Percentiles rank a stretch among this genome's conserved stretches.
phyloP scores from a whole-genome alignment of 225 moss, liverwort and hornwort species.

The Bryum argenteum region DNA sequence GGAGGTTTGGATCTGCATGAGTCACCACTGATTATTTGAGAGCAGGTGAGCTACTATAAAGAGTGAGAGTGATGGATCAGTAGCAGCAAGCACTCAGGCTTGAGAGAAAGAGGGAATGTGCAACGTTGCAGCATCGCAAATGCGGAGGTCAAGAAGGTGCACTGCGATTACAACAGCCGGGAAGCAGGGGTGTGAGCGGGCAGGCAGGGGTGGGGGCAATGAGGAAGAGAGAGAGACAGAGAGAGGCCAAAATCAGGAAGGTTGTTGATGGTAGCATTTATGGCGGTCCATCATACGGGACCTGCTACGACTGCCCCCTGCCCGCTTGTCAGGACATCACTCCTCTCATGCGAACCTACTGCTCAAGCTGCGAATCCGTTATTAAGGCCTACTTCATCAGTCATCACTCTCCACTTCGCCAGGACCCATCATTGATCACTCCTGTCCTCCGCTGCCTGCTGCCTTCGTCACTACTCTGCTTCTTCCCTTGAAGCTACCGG shows the following conservation, averaged over 20 bases:
- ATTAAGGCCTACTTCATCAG: background rate
- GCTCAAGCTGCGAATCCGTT: background rate
- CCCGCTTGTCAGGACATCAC: conserved; percentile 34
- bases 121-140: background rate
- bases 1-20: too few species aligned
- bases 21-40: background rate
- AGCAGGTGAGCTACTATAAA: background rate
- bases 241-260: background rate
- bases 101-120: too few species aligned
- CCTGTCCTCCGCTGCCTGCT: background rate
- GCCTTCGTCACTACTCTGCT: too few species aligned
- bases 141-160: conserved; percentile 14
- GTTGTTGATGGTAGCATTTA: conserved; percentile 43
- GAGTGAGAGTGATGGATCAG: background rate
- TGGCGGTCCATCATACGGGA: conserved; percentile 31
- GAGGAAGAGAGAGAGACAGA: too few species aligned
- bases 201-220: background rate
- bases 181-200: too few species aligned
- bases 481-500: too few species aligned
- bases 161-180: too few species aligned
- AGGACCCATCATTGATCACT: background rate
- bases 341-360: conserved; percentile 27
- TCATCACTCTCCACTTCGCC: background rate
- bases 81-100: background rate
- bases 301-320: conserved; percentile 16